Base-by-base conservation (phyloP, 2,329 filamentous ascomycete genomes). In the Rutstroemia sp. region DNA sequence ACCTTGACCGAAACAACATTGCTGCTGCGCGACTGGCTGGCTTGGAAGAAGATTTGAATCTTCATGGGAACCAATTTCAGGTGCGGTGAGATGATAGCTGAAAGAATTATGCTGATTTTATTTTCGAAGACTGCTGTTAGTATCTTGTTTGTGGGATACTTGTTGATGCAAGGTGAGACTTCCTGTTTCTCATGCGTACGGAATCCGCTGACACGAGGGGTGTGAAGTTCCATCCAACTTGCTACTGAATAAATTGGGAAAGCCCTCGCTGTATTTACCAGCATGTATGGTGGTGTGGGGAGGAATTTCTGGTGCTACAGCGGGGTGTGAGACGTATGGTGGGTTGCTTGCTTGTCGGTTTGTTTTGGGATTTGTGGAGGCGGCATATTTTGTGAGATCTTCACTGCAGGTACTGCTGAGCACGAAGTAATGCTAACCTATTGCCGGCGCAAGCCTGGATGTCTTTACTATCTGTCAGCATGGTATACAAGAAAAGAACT, bases 1-100 rank as follows among this genome's bases (percentile, higher is more conserved):
- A 86, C 65, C 71, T 87, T 12, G 81, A 84, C 61, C 60, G 68
- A 58, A 82, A 82, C 64, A 82, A 82, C 56, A 81, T 83, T 55
- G 79, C 79, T 2, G 72, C 73, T 25, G 80, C 78, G 3, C 74
- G 76, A 60, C 67, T 83, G 5, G 78, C 76, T 1, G 79, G 79
- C 4, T 68, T 79, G 27, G 65, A 73, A 27, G 65, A 68, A 3
- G 76, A 78, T 57, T 58, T 78, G 41, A 64, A 69, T 12, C 57
- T 76, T n/a, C 65, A 68, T 1, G 69, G 70, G 5, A 64, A 67
- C 16, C 67, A 77, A 58, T 77, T 78, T 55, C 70, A 75, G 57
- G 41, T 21, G 6, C 34, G 4, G 30, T 30, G 7, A 46, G 21
- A 34, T 12, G 9, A 34, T 9, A 12, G 10, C 12, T 34, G 10